These are phyloP conservation scores for Sordaria brevicollis DNA, from an alignment of 495 filamentous ascomycete genomes.

Conservation along the genomic window DNA sequence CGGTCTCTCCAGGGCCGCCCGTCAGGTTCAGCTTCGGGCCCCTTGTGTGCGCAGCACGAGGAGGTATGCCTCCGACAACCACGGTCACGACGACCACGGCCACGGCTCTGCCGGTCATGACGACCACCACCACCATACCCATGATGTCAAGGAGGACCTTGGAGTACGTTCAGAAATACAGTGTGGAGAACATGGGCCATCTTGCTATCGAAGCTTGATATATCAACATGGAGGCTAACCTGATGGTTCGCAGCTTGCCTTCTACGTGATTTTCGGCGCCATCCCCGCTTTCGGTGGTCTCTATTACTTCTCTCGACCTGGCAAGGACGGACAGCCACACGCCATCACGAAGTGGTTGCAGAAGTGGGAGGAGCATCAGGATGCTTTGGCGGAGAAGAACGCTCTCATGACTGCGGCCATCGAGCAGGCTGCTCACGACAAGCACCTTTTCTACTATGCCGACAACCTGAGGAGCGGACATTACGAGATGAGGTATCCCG, in stretches of 20 bases:
- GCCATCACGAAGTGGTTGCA: conserved; percentile 22
- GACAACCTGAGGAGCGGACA: conserved; percentile 16
- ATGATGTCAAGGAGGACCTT: conserved; percentile 29
- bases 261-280: conserved; percentile 28
- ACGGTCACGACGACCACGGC: conserved; percentile 18
- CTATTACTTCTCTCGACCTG: conserved; percentile 32
- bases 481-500: conserved; percentile 35
- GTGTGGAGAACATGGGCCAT: not conserved
- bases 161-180: conserved; percentile 26
- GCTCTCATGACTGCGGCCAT: conserved; percentile 26
- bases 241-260: conserved; percentile 18
- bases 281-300: conserved; percentile 21
- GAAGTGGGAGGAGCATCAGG: conserved; percentile 20
- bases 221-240: conserved; percentile 5
- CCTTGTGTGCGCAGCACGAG: conserved; percentile 21
- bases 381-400: conserved; percentile 16
- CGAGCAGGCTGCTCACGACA: conserved; percentile 40
- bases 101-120: conserved; percentile 14
- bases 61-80: conserved; percentile 35
- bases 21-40: conserved; percentile 23
- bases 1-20: conserved; percentile 26
- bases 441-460: conserved; percentile 28
- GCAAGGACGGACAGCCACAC: conserved; percentile 31
- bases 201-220: not conserved
- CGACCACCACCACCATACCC: conserved; percentile 23